Evolutionary conservation across 2,329 filamentous ascomycete genomes (phyloP).

Genomic region (Didymella sp.): DNA sequence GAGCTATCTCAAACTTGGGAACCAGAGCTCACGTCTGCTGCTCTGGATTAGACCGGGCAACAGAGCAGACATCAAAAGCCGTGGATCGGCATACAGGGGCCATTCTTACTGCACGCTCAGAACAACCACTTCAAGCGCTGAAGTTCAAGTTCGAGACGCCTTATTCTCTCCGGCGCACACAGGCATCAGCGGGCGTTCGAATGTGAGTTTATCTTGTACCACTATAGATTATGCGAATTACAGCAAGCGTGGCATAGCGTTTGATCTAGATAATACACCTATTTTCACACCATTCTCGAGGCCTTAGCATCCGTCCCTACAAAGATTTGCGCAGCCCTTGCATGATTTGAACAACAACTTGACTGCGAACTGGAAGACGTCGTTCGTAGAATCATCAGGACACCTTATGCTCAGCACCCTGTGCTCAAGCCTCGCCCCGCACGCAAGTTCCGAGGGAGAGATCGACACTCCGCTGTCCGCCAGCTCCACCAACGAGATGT

Average conservation of each 20-base stretch:
- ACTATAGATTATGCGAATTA: constrained; percentile 11
- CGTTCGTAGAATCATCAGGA: neutral
- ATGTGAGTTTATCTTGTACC: constrained; percentile 8
- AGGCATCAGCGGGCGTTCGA: constrained; percentile 11
- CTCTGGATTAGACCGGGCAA: neutral
- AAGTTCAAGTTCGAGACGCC: constrained; percentile 27
- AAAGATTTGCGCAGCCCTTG: neutral
- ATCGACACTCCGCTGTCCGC: neutral
- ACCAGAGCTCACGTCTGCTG: neutral
- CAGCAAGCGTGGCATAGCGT: constrained; percentile 14
- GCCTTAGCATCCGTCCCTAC: neutral
- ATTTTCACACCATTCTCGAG: neutral
- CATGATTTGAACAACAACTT: neutral
- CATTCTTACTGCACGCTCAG: constrained; percentile 15
- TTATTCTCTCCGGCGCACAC: constrained; percentile 8
- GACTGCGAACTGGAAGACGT: neutral
- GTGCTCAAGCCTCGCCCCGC: neutral
- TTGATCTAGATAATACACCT: neutral
- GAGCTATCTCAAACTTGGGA: neutral
- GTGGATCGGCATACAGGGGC: constrained; percentile 3
- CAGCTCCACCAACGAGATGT: constrained; percentile 7
- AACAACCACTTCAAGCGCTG: constrained; percentile 42
- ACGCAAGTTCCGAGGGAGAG: neutral
- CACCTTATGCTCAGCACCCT: neutral
- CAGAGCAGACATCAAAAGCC: constrained; percentile 7